Percentiles rank a stretch among this genome's conserved stretches.
Evolutionary conservation across 169 alveolate species (phyloP).

Genomic region (Plasmodium gallinaceum): DNA sequence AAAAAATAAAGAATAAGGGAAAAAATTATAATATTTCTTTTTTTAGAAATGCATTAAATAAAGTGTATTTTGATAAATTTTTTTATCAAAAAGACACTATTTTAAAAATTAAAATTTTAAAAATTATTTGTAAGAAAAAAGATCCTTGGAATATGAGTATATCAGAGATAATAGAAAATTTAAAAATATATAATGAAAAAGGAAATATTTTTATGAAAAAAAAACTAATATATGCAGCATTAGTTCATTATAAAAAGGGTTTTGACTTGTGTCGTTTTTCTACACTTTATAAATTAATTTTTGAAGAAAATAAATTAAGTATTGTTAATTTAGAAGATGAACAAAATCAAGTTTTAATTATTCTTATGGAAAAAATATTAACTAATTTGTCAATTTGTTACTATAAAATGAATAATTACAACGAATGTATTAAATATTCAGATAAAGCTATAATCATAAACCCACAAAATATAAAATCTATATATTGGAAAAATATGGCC

Average conservation of each 20-base stretch:
- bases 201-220: constrained; percentile 61
- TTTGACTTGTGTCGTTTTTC: constrained; percentile 67
- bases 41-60: constrained; percentile 26
- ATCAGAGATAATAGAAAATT: constrained; percentile 67
- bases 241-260: constrained; percentile 67
- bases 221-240: constrained; percentile 58
- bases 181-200: constrained; percentile 58
- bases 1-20: not conserved
- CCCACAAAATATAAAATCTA: constrained; percentile 62
- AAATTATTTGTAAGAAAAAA: constrained; percentile 75
- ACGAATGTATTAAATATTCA: constrained; percentile 62
- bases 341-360: not conserved
- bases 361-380: constrained; percentile 45
- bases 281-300: constrained; percentile 44
- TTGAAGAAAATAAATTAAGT: constrained; percentile 65
- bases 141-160: constrained; percentile 76
- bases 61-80: constrained; percentile 58
- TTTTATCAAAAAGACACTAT: constrained; percentile 65
- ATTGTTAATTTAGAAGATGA: constrained; percentile 1
- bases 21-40: constrained; percentile 5
- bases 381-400: constrained; percentile 54
- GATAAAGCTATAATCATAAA: constrained; percentile 52
- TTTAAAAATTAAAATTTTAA: constrained; percentile 66
- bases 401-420: constrained; percentile 60
- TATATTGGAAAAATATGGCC: constrained; percentile 76